Percentiles rank a stretch among this genome's conserved stretches.
Evolutionary conservation across 352 stramenopile genomes (phyloP).

Genomic region (Poterioochromonas sp.): DNA sequence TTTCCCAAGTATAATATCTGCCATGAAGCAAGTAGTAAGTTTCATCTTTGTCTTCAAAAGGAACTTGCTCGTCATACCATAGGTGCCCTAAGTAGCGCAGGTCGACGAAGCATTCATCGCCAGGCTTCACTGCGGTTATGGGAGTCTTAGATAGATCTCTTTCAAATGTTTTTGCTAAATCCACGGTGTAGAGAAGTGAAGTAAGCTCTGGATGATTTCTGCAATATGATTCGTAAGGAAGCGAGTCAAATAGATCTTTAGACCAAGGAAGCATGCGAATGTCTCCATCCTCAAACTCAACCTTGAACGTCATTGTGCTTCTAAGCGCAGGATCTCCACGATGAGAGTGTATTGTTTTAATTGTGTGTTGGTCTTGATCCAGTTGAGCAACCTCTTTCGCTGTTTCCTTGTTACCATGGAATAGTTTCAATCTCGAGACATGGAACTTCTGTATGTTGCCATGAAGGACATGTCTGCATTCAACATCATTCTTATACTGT

Average conservation of each 20-base stretch:
- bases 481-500: constrained; percentile 7
- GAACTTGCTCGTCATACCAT: neutral
- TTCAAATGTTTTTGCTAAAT: neutral
- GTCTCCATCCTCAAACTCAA: neutral
- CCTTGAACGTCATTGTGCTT: neutral
- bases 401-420: neutral
- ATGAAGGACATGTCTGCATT: neutral
- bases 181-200: neutral
- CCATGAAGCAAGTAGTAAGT: neutral
- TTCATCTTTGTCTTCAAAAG: neutral
- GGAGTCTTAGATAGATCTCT: neutral
- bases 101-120: neutral
- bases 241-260: neutral
- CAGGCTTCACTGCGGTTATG: neutral
- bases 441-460: neutral
- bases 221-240: neutral
- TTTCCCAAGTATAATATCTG: neutral
- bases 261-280: neutral
- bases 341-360: neutral
- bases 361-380: constrained; percentile 7
- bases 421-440: constrained; percentile 8
- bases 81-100: neutral
- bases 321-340: neutral
- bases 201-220: neutral
- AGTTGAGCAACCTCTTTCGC: neutral